Conservation (phyloP, 768 basidiomycete species). For the Tulasnella sp. region DNA sequence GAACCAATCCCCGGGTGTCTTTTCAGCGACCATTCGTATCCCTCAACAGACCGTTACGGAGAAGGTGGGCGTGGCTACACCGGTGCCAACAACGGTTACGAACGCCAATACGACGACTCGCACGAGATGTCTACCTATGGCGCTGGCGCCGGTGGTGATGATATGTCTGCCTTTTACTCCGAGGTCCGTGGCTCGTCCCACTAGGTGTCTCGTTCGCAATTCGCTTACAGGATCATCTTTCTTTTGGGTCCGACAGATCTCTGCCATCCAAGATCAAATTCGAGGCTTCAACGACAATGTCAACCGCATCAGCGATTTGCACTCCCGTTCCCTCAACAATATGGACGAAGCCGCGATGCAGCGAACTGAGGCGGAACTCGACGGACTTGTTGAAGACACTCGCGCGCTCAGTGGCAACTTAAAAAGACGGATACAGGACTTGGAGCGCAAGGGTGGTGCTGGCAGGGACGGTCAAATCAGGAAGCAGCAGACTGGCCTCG, state of each 20-base stretch:
- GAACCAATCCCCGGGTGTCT: neutral
- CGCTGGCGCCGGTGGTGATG: conserved; percentile 12
- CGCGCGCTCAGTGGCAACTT: conserved; percentile 49
- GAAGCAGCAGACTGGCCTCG: conserved; percentile 49
- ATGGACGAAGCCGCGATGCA: conserved; percentile 27
- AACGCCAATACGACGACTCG: neutral
- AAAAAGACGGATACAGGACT: conserved; percentile 50
- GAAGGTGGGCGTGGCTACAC: conserved; percentile 14
- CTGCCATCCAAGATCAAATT: conserved; percentile 58
- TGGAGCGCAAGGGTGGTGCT: conserved; percentile 58
- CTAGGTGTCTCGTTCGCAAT: neutral
- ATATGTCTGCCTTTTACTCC: conserved; percentile 24
- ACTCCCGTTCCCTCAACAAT: conserved; percentile 29
- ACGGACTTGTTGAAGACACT: conserved; percentile 48
- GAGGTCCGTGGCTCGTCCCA: conserved; percentile 18
- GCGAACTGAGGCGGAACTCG: conserved; percentile 24
- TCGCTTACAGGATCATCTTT: conserved; percentile 21
- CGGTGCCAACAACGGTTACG: neutral
- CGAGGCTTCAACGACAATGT: conserved; percentile 51
- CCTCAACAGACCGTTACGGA: conserved; percentile 10
- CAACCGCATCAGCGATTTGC: conserved; percentile 28
- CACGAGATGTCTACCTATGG: conserved; percentile 12
- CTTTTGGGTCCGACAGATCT: conserved; percentile 44
- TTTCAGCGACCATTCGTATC: conserved; percentile 21
- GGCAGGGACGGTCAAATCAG: conserved; percentile 57